Base-by-base conservation (phyloP, 495 filamentous ascomycete species). In the Hypoxylon rickii region DNA sequence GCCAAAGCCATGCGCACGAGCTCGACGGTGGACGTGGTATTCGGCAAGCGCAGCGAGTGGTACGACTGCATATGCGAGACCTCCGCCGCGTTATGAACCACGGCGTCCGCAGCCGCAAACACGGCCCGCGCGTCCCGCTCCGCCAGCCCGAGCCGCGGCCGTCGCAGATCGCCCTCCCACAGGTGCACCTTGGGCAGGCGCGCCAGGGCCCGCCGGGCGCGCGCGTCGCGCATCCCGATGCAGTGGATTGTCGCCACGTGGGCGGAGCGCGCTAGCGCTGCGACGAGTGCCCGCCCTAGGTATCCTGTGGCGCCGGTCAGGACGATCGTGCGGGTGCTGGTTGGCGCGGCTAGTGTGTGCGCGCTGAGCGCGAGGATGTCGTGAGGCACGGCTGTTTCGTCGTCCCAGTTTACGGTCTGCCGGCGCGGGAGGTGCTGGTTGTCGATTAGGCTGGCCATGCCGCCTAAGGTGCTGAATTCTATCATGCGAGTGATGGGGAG, bases 81-180 rank as follows among this genome's bases (percentile, higher is more conserved):
- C 40, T 79, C 72, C 0, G 80, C 77, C 7, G 79, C 82, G 53
- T 73, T 76, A 64, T 84, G 81, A 29, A 86, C 73, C 22, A 84
- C 64, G 6, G 55, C 47, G 36, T 82, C 70, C 0, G 69, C 75
- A 2, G 39, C 26, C 0, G 12, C 8, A 19, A 68, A 74, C 1
- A 85, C 53, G 0, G 19, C 40, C 0, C 12, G 8, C 1, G 51
- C 49, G 0, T 69, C 65, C 0, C 37, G 20, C 0, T 65, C 45
- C 0, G 65, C 58, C 0, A 83, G 67, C 3, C 80, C 79, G 0
- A 83, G 66, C 0, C 22, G 56, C 65, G 51, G 78, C 21, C 51
- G 53, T 67, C 44, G 73, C 64, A 65, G 43, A 44, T 81, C 65
- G 0, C 80, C 80, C 0, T 26, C n/a, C 51, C 78, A 62, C 0